Percentiles rank a stretch among this genome's conserved stretches.
phyloP scores from a whole-genome alignment of 371 early-diverging fungal genomes.

The Mortierella sp. region DNA sequence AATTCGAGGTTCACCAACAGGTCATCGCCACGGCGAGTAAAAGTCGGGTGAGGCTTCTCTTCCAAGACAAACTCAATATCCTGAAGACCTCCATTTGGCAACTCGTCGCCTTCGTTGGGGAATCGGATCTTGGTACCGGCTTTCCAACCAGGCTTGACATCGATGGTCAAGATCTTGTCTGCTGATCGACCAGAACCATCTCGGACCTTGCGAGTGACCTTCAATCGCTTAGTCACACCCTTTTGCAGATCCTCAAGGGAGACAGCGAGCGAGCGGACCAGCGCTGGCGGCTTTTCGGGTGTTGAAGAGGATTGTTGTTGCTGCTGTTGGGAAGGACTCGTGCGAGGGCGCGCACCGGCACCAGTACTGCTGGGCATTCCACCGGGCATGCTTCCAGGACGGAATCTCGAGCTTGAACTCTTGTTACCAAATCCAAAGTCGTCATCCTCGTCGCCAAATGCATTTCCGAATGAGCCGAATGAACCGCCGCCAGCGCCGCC shows the following conservation, averaged over 20 bases:
- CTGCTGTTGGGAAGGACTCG: conserved; percentile 15
- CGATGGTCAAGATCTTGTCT: conserved; percentile 89
- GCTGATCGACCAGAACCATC: conserved; percentile 60
- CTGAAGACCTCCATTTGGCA: conserved; percentile 81
- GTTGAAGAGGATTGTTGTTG: conserved; percentile 23
- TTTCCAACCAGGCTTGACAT: conserved; percentile 98
- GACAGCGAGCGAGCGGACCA: conserved; percentile 77
- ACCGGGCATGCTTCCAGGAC: conserved; percentile 54
- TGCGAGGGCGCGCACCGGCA: conserved; percentile 23
- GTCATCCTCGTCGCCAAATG: conserved; percentile 60
- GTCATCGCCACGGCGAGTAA: conserved; percentile 93
- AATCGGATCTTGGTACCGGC: conserved; percentile 98
- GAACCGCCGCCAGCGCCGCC: conserved; percentile 55
- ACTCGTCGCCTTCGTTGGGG: conserved; percentile 93
- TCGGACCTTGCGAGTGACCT: conserved; percentile 84
- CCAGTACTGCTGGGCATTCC: conserved; percentile 54
- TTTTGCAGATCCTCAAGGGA: conserved; percentile 95
- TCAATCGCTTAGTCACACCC: conserved; percentile 92
- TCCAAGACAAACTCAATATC: conserved; percentile 96
- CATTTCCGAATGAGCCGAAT: conserved; percentile 22
- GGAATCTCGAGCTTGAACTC: conserved; percentile 54
- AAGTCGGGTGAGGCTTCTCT: conserved; percentile 91
- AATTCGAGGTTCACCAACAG: conserved; percentile 75
- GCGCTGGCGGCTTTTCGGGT: conserved; percentile 64
- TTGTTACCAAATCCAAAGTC: conserved; percentile 66